A percentile compares a stretch with the other conserved stretches of the same genome.
Conservation (phyloP, 2,329 filamentous ascomycete species). For the Hypoxylon sp. region DNA sequence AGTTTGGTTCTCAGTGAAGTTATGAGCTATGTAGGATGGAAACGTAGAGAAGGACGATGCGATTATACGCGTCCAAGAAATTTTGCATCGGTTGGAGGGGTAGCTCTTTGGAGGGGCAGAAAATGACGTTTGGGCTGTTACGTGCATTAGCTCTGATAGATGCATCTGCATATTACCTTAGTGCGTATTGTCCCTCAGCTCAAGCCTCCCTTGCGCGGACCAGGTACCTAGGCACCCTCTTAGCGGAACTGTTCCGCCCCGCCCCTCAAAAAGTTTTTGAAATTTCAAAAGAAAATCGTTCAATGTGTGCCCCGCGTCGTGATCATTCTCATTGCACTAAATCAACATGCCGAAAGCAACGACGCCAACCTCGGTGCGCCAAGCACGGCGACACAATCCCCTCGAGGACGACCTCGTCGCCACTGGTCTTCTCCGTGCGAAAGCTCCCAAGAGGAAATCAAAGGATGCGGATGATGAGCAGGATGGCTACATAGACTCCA, state of each 20-base stretch:
- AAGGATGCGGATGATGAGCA: constrained; percentile 69
- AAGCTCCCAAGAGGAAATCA: constrained; percentile 74
- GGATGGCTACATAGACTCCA: constrained; percentile 83
- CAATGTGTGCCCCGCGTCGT: constrained; percentile 31
- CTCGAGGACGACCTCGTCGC: constrained; percentile 87
- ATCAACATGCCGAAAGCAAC: constrained; percentile 79
- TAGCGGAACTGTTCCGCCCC: constrained; percentile 28
- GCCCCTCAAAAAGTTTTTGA: constrained; percentile 33
- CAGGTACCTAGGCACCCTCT: constrained; percentile 15
- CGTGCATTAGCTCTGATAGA: neutral
- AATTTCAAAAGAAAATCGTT: constrained; percentile 27
- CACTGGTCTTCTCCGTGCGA: constrained; percentile 73
- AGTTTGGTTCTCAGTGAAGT: neutral
- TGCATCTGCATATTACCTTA: constrained; percentile 2
- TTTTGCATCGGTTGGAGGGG: constrained; percentile 15
- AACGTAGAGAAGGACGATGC: neutral
- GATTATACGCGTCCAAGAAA: constrained; percentile 16
- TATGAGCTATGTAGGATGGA: neutral
- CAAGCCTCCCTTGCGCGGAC: too few species aligned
- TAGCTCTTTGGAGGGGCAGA: constrained; percentile 2
- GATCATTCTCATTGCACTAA: constrained; percentile 22
- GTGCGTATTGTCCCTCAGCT: constrained; percentile 8
- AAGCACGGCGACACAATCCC: constrained; percentile 81
- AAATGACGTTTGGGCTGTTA: constrained; percentile 3
- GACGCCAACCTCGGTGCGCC: constrained; percentile 63